Base-by-base conservation (phyloP, 148 eudicot species). In the Polygonum maritimum region DNA sequence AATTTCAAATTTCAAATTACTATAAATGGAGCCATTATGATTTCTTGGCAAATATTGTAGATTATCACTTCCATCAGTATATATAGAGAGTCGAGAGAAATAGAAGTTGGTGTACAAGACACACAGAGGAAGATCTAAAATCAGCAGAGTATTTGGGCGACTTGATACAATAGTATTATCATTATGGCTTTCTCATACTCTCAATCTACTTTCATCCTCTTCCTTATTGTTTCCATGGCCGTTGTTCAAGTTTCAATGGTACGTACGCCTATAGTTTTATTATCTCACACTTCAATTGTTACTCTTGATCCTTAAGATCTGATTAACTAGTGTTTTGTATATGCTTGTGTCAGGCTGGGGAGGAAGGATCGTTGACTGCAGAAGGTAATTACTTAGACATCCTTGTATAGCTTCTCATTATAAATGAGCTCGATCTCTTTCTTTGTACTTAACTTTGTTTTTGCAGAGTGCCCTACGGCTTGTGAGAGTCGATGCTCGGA, bases 141-240 rank as follows among this genome's bases (percentile, higher is more conserved):
- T 11, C n/a, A 67, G 36, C 9, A 67, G 15, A 67, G 19, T 6
- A 36, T n/a, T 36, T 15, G 21, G 11, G 44, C 38, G 71, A 14
- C 18, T 36, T 19, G 8, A 26, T 26, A 26, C 31, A 26, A 26
- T 26, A 26, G 31, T 26, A 26, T 26, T 15, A 15, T 45, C 38
- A 16, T 67, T 1, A 67, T 67, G 71, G 45, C 71, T 36, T 36
- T 36, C 71, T 67, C 71, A 33, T 67, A 16, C 44, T 67, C 41
- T 35, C n/a, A 16, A 67, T 67, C 44, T 6, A 16, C 21, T 67
- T 67, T 67, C 45, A 36, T 67, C 71, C 71, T 67, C 71, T 36
- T 67, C 71, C 71, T 67, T 38, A 10, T 67, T 67, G 44, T 67
- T 35, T 67, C 71, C 45, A 14, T 67, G 71, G 71, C 71, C 45